phyloP scores from a whole-genome alignment of 2,329 filamentous ascomycete species.

The Trichoderma lentiforme region DNA sequence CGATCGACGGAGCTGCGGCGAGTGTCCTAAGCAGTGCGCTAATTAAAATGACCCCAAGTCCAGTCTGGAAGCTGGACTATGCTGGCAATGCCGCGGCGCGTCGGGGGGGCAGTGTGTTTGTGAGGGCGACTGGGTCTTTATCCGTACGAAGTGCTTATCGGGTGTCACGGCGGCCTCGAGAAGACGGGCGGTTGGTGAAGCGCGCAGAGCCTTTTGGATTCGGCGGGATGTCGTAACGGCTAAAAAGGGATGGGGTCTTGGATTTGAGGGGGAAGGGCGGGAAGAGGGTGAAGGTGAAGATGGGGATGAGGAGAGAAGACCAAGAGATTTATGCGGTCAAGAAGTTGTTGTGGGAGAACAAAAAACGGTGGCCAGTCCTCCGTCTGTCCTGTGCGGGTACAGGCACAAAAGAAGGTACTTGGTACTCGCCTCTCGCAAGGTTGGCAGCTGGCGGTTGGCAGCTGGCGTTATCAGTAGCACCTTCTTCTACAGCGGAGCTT shows the following conservation, averaged over 20 bases:
- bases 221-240: neutral
- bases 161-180: conserved; percentile 9
- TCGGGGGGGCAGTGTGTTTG: conserved; percentile 9
- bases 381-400: conserved; percentile 13
- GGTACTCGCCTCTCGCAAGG: neutral
- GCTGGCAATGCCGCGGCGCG: conserved; percentile 13
- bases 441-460: neutral
- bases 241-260: neutral
- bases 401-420: neutral
- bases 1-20: conserved; percentile 19
- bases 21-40: conserved; percentile 18
- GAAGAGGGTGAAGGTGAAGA: neutral
- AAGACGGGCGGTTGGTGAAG: conserved; percentile 6
- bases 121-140: conserved; percentile 12
- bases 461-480: conserved; percentile 13
- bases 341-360: neutral
- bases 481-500: neutral
- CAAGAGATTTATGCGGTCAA: conserved; percentile 10
- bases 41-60: conserved; percentile 18
- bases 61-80: conserved; percentile 10
- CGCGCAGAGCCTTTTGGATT: neutral
- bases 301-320: neutral
- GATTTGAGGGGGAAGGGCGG: neutral
- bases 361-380: conserved; percentile 10
- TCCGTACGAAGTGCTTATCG: conserved; percentile 9